Conservation (phyloP, 2,329 filamentous ascomycete species). For the Verticillium longisporum region DNA sequence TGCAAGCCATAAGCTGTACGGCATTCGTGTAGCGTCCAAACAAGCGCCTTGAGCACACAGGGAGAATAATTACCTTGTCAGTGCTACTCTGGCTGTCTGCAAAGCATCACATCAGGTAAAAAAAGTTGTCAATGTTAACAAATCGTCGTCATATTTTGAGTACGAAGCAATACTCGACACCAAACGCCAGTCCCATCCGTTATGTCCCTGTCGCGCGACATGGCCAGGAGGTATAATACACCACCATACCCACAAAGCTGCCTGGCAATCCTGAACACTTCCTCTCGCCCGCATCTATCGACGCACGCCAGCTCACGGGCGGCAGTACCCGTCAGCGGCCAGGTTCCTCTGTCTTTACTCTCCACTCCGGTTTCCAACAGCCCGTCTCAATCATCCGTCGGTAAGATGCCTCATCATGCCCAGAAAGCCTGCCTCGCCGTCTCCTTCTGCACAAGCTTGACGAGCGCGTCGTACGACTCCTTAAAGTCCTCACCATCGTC, state of each 20-base stretch:
- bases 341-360: neutral
- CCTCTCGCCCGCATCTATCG: neutral
- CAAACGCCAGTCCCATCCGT: conserved; percentile 4
- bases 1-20: no score
- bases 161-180: neutral
- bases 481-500: conserved; percentile 53
- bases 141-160: neutral
- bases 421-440: conserved; percentile 49
- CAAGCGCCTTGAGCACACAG: no score
- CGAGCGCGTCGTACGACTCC: conserved; percentile 57
- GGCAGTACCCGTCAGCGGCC: neutral
- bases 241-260: conserved; percentile 7
- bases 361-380: neutral
- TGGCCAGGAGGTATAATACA: conserved; percentile 11
- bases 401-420: conserved; percentile 24
- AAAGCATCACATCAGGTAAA: neutral
- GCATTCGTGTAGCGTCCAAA: no score
- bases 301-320: neutral
- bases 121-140: neutral
- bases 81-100: no score
- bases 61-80: no score
- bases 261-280: neutral
- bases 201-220: conserved; percentile 9
- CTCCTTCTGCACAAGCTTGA: conserved; percentile 63
- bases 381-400: neutral